Percentiles rank a stretch among this genome's conserved stretches.
Evolutionary conservation across 2,329 filamentous ascomycete genomes (phyloP).

Genomic region (Colletotrichum cordylinicola): DNA sequence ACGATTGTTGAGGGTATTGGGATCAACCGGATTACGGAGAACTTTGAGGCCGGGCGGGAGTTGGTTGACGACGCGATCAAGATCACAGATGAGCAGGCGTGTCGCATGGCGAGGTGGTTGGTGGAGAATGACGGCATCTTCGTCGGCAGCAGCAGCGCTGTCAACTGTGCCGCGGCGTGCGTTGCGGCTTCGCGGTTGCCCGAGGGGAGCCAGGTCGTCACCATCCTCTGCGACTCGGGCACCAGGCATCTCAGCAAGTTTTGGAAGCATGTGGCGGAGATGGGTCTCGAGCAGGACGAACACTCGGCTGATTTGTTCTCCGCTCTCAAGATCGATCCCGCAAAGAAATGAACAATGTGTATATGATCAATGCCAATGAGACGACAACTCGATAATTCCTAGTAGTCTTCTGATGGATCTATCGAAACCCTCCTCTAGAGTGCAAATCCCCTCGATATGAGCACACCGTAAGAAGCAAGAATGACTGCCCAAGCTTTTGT

Average conservation of each 20-base stretch:
- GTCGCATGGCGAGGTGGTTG: constrained; percentile 93
- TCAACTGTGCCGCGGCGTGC: constrained; percentile 88
- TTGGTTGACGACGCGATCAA: constrained; percentile 89
- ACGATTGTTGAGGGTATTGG: constrained; percentile 96
- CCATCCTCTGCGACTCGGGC: constrained; percentile 86
- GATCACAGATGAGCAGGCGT: constrained; percentile 87
- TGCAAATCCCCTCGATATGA: neutral
- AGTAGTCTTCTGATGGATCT: neutral
- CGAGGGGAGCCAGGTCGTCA: constrained; percentile 72
- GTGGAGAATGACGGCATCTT: constrained; percentile 97
- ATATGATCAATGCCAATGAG: neutral
- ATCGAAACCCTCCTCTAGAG: constrained; percentile 19
- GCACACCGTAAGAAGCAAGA: neutral
- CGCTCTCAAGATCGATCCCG: constrained; percentile 49
- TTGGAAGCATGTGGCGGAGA: constrained; percentile 74
- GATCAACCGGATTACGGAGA: constrained; percentile 91
- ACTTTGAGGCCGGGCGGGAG: constrained; percentile 87
- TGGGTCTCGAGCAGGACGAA: constrained; percentile 68
- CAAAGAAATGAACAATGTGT: neutral
- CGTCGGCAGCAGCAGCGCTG: constrained; percentile 91
- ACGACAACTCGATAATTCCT: neutral
- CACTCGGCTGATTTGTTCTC: constrained; percentile 53
- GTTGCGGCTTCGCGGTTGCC: constrained; percentile 69
- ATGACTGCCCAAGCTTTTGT: neutral
- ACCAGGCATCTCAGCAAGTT: constrained; percentile 84